Conservation (phyloP, 495 filamentous ascomycete species). For the Oidiodendron maius region DNA sequence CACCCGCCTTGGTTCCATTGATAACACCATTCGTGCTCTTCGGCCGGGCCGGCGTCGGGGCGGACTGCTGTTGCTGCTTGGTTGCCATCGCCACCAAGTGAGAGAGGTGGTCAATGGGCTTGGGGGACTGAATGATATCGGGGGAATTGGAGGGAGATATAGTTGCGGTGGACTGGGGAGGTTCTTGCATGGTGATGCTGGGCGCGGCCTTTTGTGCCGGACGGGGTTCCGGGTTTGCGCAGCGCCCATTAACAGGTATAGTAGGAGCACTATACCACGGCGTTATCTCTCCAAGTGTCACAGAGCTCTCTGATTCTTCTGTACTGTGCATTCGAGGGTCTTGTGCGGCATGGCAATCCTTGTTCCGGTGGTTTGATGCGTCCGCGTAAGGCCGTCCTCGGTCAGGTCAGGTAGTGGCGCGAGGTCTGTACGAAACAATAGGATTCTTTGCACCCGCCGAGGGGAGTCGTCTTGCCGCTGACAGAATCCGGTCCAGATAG, state of each 20-base stretch:
- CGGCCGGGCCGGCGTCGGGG: constrained; percentile 20
- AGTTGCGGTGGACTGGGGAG: constrained; percentile 1
- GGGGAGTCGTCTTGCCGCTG: no score
- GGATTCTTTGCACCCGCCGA: no score
- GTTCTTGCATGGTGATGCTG: constrained; percentile 17
- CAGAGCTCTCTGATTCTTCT: no score
- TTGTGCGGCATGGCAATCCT: not conserved
- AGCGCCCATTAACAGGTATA: no score
- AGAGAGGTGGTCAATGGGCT: constrained; percentile 5
- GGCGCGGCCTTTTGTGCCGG: no score
- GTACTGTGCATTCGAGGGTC: not conserved
- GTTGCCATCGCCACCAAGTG: constrained; percentile 17
- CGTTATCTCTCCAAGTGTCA: no score
- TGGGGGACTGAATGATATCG: constrained; percentile 1
- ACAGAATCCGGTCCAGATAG: not conserved
- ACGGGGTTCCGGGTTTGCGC: no score
- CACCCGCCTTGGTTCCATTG: constrained; percentile 22
- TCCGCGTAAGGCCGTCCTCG: not conserved
- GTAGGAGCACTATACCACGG: no score
- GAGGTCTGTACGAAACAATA: no score
- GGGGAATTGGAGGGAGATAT: not conserved
- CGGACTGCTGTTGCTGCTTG: constrained; percentile 24
- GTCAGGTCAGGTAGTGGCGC: not conserved
- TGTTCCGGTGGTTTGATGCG: not conserved
- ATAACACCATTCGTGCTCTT: constrained; percentile 24